Conservation (phyloP, 495 filamentous ascomycete genomes). For the Penicillium riverlandense region DNA sequence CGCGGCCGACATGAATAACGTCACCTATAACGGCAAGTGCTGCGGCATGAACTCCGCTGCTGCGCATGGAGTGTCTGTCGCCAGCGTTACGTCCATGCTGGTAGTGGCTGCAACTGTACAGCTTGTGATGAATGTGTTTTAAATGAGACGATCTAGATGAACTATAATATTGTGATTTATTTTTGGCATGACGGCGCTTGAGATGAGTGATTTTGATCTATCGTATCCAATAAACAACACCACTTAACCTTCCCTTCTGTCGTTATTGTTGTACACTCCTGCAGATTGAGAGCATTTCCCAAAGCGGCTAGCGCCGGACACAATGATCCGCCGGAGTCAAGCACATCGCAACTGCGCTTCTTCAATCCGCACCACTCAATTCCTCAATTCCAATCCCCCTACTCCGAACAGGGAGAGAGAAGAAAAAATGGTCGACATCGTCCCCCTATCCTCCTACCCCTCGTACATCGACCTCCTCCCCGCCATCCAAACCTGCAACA, state of each 20-base stretch:
- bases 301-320: too few relatives aligned
- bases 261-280: too few relatives aligned
- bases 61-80: conserved; percentile 11
- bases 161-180: neutral
- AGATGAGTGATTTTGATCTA: neutral
- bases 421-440: conserved; percentile 44
- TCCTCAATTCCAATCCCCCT: neutral
- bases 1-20: conserved; percentile 77
- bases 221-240: too few relatives aligned
- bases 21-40: conserved; percentile 69
- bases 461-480: conserved; percentile 59
- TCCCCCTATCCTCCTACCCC: conserved; percentile 42
- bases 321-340: neutral
- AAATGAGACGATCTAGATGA: conserved; percentile 5
- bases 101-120: conserved; percentile 20
- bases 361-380: neutral
- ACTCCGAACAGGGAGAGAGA: too few relatives aligned
- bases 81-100: conserved; percentile 14
- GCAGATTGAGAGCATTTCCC: too few relatives aligned
- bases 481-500: conserved; percentile 96
- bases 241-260: too few relatives aligned
- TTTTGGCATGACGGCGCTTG: conserved; percentile 3
- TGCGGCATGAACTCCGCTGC: conserved; percentile 50
- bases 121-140: conserved; percentile 18
- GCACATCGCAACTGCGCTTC: neutral